A percentile compares a stretch with the other conserved stretches of the same genome.
Evolutionary conservation across 257 asterid genomes (phyloP).

Genomic region (Solanum tacnaense): DNA sequence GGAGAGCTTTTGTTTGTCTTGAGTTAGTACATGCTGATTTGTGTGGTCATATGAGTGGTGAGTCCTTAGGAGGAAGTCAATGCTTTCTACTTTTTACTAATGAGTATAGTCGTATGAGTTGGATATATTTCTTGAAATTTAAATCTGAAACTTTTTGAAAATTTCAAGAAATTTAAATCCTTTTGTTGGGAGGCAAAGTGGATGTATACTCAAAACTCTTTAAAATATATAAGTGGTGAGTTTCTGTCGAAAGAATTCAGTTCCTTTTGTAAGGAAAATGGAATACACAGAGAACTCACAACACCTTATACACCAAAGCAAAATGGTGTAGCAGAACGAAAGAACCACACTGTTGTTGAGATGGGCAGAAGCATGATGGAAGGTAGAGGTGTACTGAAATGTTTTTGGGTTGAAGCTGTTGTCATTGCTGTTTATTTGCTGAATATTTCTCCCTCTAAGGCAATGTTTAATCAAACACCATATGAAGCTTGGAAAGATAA

Average conservation of each 20-base stretch:
- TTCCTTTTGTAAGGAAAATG: background rate
- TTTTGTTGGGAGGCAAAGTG: background rate
- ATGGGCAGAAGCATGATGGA: no score
- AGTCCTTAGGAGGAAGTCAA: background rate
- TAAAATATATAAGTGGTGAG: background rate
- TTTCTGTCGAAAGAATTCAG: background rate
- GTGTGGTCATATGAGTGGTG: background rate
- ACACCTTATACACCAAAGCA: no score
- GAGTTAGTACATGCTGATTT: background rate
- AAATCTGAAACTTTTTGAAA: no score
- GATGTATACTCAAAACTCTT: background rate
- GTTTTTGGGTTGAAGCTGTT: no score
- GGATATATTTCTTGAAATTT: background rate
- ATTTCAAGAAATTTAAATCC: background rate
- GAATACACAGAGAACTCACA: no score
- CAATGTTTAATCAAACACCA: no score
- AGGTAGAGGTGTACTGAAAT: no score
- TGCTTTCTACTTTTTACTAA: background rate
- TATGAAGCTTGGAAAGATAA: no score
- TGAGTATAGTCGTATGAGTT: background rate
- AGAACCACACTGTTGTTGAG: no score
- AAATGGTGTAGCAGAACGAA: no score
- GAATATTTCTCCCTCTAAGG: no score
- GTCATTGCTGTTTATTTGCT: no score
- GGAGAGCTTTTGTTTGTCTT: background rate